Evolutionary conservation across 805 yeast species (phyloP), one percentile per base, ranked within the genome.

Genomic region (Ogataea thermomethanolica): DNA sequence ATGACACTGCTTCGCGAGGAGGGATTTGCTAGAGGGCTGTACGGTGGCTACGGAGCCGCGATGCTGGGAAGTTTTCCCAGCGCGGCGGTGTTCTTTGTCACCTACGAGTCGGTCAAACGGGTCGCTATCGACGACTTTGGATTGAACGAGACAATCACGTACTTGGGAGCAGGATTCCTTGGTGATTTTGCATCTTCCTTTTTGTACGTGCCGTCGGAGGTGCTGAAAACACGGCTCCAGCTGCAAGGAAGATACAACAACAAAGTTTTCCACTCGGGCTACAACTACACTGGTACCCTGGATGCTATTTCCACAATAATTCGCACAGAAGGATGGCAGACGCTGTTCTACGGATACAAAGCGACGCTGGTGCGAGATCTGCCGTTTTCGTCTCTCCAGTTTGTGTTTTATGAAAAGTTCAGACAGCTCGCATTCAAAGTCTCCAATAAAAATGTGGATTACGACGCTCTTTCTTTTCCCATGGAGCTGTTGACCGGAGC

Each of bases 311-410:
- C 55, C 10, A 77, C 86, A 1, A 82, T 93, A 3, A 64, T 77
- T 1, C 65, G 67, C 37, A 65, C 63, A 0, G 99, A 93, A 65
- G 98, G 98, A 8, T 59, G 72, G 34, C 65, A 72, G 9, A 81
- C 97, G 0, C 69, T 93, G 46, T 84, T 85, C 44, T 87, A 76
- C 60, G 99, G 99, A 0, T 93, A 91, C 65, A 89, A 85, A 61
- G 98, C 97, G 21, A 93, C 99, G 0, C 66, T 93, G 45, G 77
- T 84, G 14, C 76, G 99, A 48, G 99, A 93, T 58, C 66, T 93
- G 50, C 99, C 99, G 6, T 93, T 93, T 63, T 84, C 95, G 51
- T 98, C 97, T 1, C 70, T 93, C 37, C 99, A 93, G 59, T 84
- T 93, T 67, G 95, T 98, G 34, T 91, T 93, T 54, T 93, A 93